Base-by-base conservation (phyloP, 2,329 filamentous ascomycete species). In the Coniochaeta sp. region DNA sequence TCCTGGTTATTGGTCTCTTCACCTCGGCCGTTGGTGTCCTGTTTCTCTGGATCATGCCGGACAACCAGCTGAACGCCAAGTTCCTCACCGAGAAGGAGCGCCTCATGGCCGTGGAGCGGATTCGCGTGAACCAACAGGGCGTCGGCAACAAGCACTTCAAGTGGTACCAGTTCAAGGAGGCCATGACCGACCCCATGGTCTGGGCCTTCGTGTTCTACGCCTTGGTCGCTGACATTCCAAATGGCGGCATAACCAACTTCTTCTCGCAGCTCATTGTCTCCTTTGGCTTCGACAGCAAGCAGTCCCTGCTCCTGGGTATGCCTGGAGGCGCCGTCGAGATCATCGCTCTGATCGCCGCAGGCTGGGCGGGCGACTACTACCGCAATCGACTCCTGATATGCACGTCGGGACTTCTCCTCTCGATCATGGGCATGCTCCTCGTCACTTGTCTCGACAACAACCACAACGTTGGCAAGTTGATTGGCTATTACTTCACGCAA, bases 91-190 rank as follows among this genome's bases (percentile, higher is more conserved):
- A 79, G 52, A 74, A 79, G 52, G 85, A 88, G 54, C 77, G 78
- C 0, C 60, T 84, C 2, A 67, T 86, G 26, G 68, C 68, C 14
- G 58, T 70, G 22, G 66, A 69, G 55, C 75, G 85, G 12, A 83
- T 87, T 45, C 69, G 83, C 0, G 63, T 75, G 32, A 87, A 88
- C 57, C 76, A 83, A 55, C 82, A 86, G 63, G 84, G 84, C n/a
- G 81, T 86, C 18, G 82, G 82, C 3, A 86, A 86, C 61, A 83
- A 83, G 66, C 78, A 86, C 55, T 85, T 81, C 65, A 85, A 85
- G 61, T 62, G 72, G 58, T 82, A 85, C 53, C 84, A 88, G 63
- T 68, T 84, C 56, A 63, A 63, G 49, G 67, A 71, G 53, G 67
- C 67, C 3, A 32, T 70, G 12, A 61, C 61, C 2, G 68, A 71